Conservation (phyloP, 352 stramenopile genomes). For the Phytophthora sansomeana region DNA sequence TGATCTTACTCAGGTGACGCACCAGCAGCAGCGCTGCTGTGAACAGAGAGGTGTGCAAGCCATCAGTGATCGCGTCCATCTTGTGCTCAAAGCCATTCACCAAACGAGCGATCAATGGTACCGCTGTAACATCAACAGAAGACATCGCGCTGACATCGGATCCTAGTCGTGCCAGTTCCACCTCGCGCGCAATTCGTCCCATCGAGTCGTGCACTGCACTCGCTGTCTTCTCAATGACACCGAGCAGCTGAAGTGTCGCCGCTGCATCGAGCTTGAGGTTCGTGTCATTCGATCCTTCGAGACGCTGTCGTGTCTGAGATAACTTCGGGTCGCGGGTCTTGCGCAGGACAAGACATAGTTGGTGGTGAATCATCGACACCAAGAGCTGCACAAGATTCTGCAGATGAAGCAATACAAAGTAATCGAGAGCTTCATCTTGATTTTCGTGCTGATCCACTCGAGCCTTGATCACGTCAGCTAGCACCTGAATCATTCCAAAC, state of each 20-base stretch:
- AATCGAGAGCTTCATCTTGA: slow-evolving; percentile 50
- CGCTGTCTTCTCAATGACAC: slow-evolving; percentile 32
- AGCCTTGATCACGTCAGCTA: slow-evolving; percentile 58
- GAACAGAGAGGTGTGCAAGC: slow-evolving; percentile 55
- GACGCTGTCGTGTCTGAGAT: slow-evolving; percentile 58
- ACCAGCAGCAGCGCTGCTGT: slow-evolving; percentile 59
- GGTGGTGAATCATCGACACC: slow-evolving; percentile 79
- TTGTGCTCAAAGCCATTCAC: slow-evolving; percentile 38
- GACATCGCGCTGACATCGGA: slow-evolving; percentile 16
- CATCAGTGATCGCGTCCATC: slow-evolving; percentile 34
- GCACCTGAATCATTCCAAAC: slow-evolving; percentile 71
- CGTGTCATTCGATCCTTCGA: slow-evolving; percentile 18
- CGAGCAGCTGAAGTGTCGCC: slow-evolving; percentile 35
- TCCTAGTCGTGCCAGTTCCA: slow-evolving; percentile 21
- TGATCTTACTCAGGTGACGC: slow-evolving; percentile 53
- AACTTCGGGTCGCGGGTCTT: slow-evolving; percentile 73
- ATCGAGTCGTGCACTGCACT: slow-evolving; percentile 33
- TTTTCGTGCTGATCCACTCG: slow-evolving; percentile 44
- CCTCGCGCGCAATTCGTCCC: slow-evolving; percentile 12
- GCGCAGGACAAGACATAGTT: slow-evolving; percentile 61
- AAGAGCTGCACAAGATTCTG: slow-evolving; percentile 63
- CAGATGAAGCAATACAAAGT: slow-evolving; percentile 60
- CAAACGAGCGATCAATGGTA: slow-evolving; percentile 43
- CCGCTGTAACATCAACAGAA: slow-evolving; percentile 4
- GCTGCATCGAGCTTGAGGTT: slow-evolving; percentile 30